Evolutionary conservation across 192 early-diverging fungal genomes (phyloP), one percentile per base, ranked within the genome.

Genomic region (Rhizoclosmatium globosum): DNA sequence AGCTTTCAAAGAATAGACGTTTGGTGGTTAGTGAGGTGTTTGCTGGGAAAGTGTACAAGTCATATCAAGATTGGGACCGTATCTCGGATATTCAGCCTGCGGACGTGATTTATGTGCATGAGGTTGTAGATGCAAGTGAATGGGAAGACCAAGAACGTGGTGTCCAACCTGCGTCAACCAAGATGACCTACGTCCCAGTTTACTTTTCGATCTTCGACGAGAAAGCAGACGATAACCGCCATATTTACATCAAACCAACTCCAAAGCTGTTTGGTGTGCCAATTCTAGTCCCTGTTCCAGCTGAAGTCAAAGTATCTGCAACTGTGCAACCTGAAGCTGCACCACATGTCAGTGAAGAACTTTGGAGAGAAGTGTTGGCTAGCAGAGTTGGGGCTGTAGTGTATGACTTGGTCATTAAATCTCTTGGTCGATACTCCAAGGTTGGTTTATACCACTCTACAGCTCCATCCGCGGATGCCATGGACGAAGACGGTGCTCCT

Each of bases 21-120:
- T 62, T 89, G 2, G 84, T 89, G 23, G 82, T 87, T 0, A 82
- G 82, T 2, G 92, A 94, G 68, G 59, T 91, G 0, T 92, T 82
- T 42, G 64, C 77, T 13, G 21, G 83, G 69, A 88, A 88, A 41
- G 77, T 93, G 19, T 91, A 89, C 77, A 90, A 88, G 72, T 64
- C 91, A 0, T 87, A 88, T 53, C 68, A 86, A 4, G 85, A 87
- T 45, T 80, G 72, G 31, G 92, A 93, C 45, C 65, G 79, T 6
- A 80, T 85, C 3, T 68, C 84, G 15, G 79, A 72, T 11, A 84
- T 93, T 23, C 56, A 57, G 42, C 38, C 71, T 2, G 61, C 41
- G 11, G 86, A 86, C 48, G 60, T 66, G 4, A 71, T 87, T 21
- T 81, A 64, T 62, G 79, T 84, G 41, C 62, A 80, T 39, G 83